Percentiles rank a stretch among this genome's conserved stretches.
These are phyloP conservation scores for Eucalyptus virginea DNA, from an alignment of 345 rosid genomes.

Conservation along the genomic window DNA sequence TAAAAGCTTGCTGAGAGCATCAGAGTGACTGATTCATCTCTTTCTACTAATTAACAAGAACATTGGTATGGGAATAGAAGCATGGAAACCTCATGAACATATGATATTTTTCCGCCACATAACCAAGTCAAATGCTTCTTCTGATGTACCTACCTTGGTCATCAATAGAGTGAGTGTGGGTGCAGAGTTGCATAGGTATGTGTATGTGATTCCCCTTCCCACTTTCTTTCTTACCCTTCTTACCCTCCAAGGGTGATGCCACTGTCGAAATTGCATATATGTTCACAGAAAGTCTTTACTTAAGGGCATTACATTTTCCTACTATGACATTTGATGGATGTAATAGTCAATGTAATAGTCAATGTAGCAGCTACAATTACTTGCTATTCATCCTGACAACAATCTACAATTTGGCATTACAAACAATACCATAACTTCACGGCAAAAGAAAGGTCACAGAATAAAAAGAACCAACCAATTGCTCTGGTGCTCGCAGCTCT, in stretches of 20 bases:
- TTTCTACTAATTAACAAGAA: neutral
- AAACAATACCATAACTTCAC: neutral
- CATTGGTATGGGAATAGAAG: neutral
- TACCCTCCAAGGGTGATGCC: neutral
- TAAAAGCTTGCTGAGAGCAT: neutral
- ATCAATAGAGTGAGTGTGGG: neutral
- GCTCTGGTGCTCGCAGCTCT: constrained; percentile 54
- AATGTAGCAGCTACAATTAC: neutral
- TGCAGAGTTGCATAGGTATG: neutral
- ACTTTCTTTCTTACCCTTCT: neutral
- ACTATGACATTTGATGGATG: neutral
- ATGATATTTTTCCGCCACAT: neutral
- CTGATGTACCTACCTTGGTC: neutral
- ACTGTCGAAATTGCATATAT: neutral
- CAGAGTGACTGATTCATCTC: neutral
- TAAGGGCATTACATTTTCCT: neutral
- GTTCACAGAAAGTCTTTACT: neutral
- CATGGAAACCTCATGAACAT: neutral
- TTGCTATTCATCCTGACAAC: neutral
- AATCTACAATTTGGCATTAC: neutral
- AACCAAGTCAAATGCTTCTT: neutral
- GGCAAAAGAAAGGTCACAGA: neutral
- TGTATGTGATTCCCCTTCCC: neutral
- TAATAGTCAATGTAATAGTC: neutral
- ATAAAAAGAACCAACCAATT: constrained; percentile 44